Conservation (phyloP, 768 basidiomycete genomes). For the Termitomyces sp. region DNA sequence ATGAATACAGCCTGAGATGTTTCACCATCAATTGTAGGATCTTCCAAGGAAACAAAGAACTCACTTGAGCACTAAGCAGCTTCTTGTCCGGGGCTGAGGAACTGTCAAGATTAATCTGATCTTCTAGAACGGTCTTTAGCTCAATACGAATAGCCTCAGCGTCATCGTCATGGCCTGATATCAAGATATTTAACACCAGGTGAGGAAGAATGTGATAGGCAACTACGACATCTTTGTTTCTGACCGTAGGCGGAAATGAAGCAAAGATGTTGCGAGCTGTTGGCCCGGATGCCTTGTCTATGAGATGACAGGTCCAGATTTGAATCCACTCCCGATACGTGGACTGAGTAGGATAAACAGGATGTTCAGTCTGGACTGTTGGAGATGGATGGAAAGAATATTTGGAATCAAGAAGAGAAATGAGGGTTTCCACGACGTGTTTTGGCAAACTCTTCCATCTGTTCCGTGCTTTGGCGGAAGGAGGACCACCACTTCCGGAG, state of each 20-base stretch:
- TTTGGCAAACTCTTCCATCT: constrained; percentile 81
- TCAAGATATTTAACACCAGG: constrained; percentile 79
- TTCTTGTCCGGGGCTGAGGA: constrained; percentile 71
- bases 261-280: constrained; percentile 70
- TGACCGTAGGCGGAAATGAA: constrained; percentile 73
- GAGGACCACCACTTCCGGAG: constrained; percentile 41
- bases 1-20: constrained; percentile 80
- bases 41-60: constrained; percentile 4
- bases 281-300: constrained; percentile 54
- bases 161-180: constrained; percentile 66
- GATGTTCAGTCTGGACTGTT: constrained; percentile 44
- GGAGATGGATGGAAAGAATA: constrained; percentile 50
- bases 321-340: constrained; percentile 98
- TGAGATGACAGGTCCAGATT: constrained; percentile 79
- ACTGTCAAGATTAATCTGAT: constrained; percentile 71
- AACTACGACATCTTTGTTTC: constrained; percentile 91
- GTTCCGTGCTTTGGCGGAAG: constrained; percentile 62
- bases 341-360: constrained; percentile 71
- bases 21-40: neutral
- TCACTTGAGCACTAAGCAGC: constrained; percentile 90
- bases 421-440: constrained; percentile 80
- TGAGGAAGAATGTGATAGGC: constrained; percentile 90
- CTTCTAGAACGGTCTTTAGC: constrained; percentile 76
- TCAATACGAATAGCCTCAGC: constrained; percentile 67
- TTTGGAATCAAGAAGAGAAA: constrained; percentile 74